A percentile compares a stretch with the other conserved stretches of the same genome.
These are phyloP conservation scores for Teunomyces tritomae DNA, from an alignment of 805 yeast genomes.

Conservation along the genomic window DNA sequence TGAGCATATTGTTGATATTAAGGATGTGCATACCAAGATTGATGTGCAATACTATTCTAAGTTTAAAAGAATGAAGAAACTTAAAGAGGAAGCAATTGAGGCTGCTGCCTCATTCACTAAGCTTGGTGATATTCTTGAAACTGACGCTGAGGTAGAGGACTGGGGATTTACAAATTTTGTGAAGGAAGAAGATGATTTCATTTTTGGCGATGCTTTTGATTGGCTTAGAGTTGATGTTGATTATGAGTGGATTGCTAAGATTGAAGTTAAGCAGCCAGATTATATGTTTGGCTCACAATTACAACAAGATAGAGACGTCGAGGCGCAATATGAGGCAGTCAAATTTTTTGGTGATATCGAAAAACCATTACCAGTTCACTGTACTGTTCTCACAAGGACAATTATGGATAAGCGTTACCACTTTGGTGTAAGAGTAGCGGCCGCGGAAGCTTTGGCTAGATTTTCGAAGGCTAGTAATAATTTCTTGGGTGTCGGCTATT, in stretches of 20 bases:
- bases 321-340: conserved; percentile 88
- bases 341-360: conserved; percentile 61
- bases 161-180: conserved; percentile 78
- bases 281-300: conserved; percentile 93
- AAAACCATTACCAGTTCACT: conserved; percentile 61
- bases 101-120: conserved; percentile 32
- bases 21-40: conserved; percentile 78
- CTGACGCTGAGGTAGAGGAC: conserved; percentile 55
- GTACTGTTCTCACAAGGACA: conserved; percentile 76
- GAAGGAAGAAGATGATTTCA: conserved; percentile 63
- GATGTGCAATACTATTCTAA: conserved; percentile 96
- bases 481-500: conserved; percentile 72
- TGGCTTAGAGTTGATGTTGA: conserved; percentile 99
- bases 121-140: conserved; percentile 74
- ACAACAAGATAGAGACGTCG: conserved; percentile 93
- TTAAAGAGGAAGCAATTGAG: conserved; percentile 46
- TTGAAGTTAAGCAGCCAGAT: conserved; percentile 84
- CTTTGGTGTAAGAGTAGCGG: conserved; percentile 85
- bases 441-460: conserved; percentile 75
- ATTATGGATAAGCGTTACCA: conserved; percentile 80
- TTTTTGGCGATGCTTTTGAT: conserved; percentile 85
- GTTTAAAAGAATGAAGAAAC: conserved; percentile 75
- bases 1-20: conserved; percentile 91
- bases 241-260: conserved; percentile 90
- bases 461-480: conserved; percentile 58